Evolutionary conservation across 192 early-diverging fungal genomes (phyloP).

Genomic region (Oehlia diaphana): DNA sequence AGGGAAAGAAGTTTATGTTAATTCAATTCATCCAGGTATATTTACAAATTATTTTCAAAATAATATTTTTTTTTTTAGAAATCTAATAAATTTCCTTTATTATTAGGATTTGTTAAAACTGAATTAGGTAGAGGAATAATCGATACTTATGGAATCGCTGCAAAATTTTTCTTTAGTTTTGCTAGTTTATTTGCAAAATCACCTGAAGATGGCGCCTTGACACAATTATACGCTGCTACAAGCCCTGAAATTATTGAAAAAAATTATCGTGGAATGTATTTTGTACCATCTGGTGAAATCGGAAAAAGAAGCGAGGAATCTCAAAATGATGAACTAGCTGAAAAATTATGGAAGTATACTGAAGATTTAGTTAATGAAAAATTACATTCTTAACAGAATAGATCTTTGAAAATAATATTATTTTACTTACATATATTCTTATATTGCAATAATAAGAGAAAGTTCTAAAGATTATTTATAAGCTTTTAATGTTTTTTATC

Average conservation of each 20-base stretch:
- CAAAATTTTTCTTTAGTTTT: conserved; percentile 24
- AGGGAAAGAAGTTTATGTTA: conserved; percentile 37
- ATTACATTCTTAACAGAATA: background rate
- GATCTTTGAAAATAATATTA: background rate
- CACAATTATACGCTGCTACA: conserved; percentile 50
- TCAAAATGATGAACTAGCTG: conserved; percentile 29
- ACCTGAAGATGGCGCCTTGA: conserved; percentile 47
- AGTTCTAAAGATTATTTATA: too few species aligned
- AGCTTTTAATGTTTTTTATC: too few species aligned
- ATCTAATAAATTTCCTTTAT: background rate
- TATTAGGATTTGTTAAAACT: conserved; percentile 48
- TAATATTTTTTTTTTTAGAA: background rate
- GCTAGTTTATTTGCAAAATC: conserved; percentile 27
- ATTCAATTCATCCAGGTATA: conserved; percentile 53
- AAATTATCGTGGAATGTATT: conserved; percentile 35
- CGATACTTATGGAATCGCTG: conserved; percentile 24
- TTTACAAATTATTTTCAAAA: background rate
- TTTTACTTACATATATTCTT: too few species aligned
- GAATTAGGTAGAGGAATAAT: conserved; percentile 41
- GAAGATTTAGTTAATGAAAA: conserved; percentile 21
- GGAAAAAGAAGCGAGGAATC: conserved; percentile 11
- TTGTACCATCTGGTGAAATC: conserved; percentile 37
- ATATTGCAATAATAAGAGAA: too few species aligned
- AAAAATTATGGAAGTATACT: conserved; percentile 35
- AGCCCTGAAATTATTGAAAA: conserved; percentile 55